Evolutionary conservation across 306 rosid genomes (phyloP).

Genomic region (Lathyrus aphaca): DNA sequence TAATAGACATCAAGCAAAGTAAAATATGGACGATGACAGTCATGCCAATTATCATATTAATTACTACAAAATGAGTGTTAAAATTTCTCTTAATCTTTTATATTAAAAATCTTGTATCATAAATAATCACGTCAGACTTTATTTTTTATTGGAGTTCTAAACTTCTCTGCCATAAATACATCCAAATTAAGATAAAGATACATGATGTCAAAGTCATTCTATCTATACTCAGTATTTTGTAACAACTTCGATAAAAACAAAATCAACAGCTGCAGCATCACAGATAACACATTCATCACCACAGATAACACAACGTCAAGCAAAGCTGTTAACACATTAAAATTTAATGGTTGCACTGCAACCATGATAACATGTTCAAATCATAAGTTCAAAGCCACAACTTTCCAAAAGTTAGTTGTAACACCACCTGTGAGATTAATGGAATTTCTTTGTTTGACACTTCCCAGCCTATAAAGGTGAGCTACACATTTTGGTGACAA

Average conservation of each 20-base stretch:
- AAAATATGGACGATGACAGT: no score
- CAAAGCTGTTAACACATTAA: not conserved
- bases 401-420: constrained; percentile 22
- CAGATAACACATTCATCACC: not conserved
- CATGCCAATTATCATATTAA: no score
- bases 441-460: constrained; percentile 41
- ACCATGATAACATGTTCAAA: constrained; percentile 29
- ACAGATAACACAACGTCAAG: not conserved
- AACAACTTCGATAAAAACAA: not conserved
- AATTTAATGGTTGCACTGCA: not conserved
- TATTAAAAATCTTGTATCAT: no score
- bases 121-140: no score
- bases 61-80: no score
- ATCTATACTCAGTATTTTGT: not conserved
- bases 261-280: not conserved
- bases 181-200: no score
- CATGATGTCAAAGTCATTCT: no score
- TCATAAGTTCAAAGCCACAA: constrained; percentile 19
- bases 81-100: no score
- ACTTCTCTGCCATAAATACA: no score
- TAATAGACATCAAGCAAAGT: no score
- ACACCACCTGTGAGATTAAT: not conserved
- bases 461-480: constrained; percentile 5
- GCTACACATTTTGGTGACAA: constrained; percentile 36
- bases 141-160: no score